These are phyloP conservation scores for Wolfiporia cocos DNA, from an alignment of 1,284 basidiomycete species.

Conservation along the genomic window DNA sequence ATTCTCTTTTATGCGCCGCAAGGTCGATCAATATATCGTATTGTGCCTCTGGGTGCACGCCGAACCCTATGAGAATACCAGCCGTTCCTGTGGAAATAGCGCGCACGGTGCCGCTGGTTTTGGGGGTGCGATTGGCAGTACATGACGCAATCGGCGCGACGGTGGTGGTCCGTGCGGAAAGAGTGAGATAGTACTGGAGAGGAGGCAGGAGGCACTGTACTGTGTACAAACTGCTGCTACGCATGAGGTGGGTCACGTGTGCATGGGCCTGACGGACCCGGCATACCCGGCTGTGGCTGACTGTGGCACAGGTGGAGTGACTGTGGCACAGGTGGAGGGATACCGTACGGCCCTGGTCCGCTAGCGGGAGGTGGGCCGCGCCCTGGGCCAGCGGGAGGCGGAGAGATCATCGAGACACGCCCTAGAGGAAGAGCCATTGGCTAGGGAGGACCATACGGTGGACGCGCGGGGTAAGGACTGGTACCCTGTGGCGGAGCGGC, in stretches of 20 bases:
- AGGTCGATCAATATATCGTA: too few relatives aligned
- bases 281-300: constrained; percentile 4
- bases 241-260: constrained; percentile 37
- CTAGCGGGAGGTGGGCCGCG: constrained; percentile 17
- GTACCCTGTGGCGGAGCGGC: constrained; percentile 22
- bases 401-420: constrained; percentile 25
- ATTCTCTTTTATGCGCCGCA: too few relatives aligned
- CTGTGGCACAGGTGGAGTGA: constrained; percentile 14
- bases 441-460: constrained; percentile 32
- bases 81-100: too few relatives aligned
- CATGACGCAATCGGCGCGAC: too few relatives aligned
- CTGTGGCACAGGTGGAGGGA: constrained; percentile 28
- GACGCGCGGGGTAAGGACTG: constrained; percentile 30
- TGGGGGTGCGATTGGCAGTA: too few relatives aligned
- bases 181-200: too few relatives aligned
- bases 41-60: too few relatives aligned
- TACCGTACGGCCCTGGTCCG: constrained; percentile 33
- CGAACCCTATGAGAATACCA: too few relatives aligned
- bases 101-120: too few relatives aligned
- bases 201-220: constrained; percentile 6
- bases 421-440: constrained; percentile 30
- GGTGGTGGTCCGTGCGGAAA: too few relatives aligned
- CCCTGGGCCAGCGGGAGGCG: constrained; percentile 29
- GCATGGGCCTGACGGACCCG: constrained; percentile 27
- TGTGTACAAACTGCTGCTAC: constrained; percentile 17